phyloP scores from a whole-genome alignment of 495 filamentous ascomycete genomes.

The Lasiosphaeriaceae sp. region DNA sequence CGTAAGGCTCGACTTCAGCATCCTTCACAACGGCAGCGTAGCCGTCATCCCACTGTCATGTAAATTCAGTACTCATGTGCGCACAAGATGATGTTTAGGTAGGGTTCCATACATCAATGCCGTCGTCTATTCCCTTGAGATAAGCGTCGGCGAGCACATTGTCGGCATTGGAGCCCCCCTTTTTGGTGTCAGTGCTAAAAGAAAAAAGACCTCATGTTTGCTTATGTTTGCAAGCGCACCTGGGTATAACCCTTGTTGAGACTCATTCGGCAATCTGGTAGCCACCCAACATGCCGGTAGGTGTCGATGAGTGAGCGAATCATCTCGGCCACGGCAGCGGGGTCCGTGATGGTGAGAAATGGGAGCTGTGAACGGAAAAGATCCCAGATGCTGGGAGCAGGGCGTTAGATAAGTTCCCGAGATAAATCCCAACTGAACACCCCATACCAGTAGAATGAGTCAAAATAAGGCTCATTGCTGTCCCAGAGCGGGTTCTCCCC shows the following conservation, averaged over 20 bases:
- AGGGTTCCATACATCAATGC: conserved; percentile 49
- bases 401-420: conserved; percentile 3
- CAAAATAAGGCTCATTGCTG: conserved; percentile 71
- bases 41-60: conserved; percentile 56
- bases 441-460: conserved; percentile 69
- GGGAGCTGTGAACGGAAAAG: conserved; percentile 68
- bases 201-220: background rate
- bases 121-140: conserved; percentile 59
- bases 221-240: background rate
- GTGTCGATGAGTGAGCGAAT: conserved; percentile 68
- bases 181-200: background rate
- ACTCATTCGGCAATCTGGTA: conserved; percentile 63
- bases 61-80: background rate
- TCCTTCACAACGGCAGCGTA: conserved; percentile 73
- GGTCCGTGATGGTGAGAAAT: conserved; percentile 66
- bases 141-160: conserved; percentile 66
- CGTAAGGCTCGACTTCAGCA: conserved; percentile 66
- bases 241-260: conserved; percentile 70
- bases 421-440: conserved; percentile 7
- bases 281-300: conserved; percentile 64
- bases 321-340: conserved; percentile 59
- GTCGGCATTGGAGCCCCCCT: conserved; percentile 78
- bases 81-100: background rate
- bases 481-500: conserved; percentile 74
- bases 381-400: conserved; percentile 55